These are phyloP conservation scores for Capsicum chinense DNA, from an alignment of 257 asterid genomes.

Conservation along the genomic window DNA sequence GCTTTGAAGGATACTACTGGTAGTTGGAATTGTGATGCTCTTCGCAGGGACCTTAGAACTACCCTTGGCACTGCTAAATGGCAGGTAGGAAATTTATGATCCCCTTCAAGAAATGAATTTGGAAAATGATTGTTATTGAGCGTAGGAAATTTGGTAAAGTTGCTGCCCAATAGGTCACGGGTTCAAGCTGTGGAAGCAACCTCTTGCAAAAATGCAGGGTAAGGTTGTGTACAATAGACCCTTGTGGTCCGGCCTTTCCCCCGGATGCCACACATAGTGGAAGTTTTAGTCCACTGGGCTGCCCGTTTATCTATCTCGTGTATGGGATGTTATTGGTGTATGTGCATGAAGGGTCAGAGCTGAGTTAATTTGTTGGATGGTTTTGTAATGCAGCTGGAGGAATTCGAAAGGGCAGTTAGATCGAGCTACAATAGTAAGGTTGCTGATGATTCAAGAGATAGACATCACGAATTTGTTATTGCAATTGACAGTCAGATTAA, in stretches of 20 bases:
- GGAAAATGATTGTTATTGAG: background rate
- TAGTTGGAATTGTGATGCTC: conserved; percentile 72
- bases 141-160: too few relatives aligned
- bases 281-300: too few relatives aligned
- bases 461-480: conserved; percentile 65
- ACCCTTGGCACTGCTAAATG: conserved; percentile 91
- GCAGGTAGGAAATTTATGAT: conserved; percentile 59
- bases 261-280: too few relatives aligned
- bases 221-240: too few relatives aligned
- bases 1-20: conserved; percentile 63
- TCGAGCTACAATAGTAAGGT: conserved; percentile 58
- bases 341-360: conserved; percentile 15
- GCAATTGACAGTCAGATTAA: conserved; percentile 71
- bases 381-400: conserved; percentile 74
- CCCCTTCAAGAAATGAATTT: background rate
- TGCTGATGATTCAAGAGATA: conserved; percentile 70
- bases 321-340: background rate
- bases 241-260: too few relatives aligned
- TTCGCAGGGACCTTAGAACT: conserved; percentile 76
- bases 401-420: conserved; percentile 84
- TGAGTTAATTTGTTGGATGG: conserved; percentile 28
- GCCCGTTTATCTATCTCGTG: background rate
- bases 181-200: too few relatives aligned
- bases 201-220: too few relatives aligned
- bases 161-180: too few relatives aligned